Base-by-base conservation (phyloP, 805 yeast species). In the Hemisphaericaspora nanyangensis region DNA sequence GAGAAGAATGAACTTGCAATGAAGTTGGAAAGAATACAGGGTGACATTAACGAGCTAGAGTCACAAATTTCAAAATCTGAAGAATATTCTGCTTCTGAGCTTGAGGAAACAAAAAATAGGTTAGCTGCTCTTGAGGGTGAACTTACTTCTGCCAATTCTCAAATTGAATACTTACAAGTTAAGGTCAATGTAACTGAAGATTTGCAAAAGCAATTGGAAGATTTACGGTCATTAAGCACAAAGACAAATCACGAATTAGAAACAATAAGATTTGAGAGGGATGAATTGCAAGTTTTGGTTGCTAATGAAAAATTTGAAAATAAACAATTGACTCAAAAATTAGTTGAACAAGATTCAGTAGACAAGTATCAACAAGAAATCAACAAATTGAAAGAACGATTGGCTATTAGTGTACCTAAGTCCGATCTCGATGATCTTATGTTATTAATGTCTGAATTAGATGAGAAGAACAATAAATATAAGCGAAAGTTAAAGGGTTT, bases 381-480 rank as follows among this genome's bases (percentile, higher is more conserved):
- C 36, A 37, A 31, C 32, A 31, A 33, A 5, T 34, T 47, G 29
- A 47, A 35, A 25, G 34, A 31, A 16, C 34, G 38, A 34, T 18
- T 33, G 17, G 34, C 28, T 24, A 38, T 54, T 29, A 44, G 47
- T 29, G 80, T 74, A 12, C 72, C 79, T 2, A 70, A 68, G 45
- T 52, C 74, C 2, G 86, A 80, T 18, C 52, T 80, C 8, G 95
- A 88, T 50, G 95, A 86, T 45, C 58, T 88, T 50, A 74, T 88
- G 79, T 60, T 87, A 17, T 63, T 89, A 15, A 78, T 89, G 57
- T 76, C 84, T 15, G 95, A 86, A 33, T 63, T 87, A 49, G 95
- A 88, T 43, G 88, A 82, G 35, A 77, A 74, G 46, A 78, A 78
- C 41, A 64, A 70, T 22, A 68, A 68, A 45, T 81, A 85, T 55